phyloP scores from a whole-genome alignment of 371 early-diverging fungal species.

The Zychaea mexicana region DNA sequence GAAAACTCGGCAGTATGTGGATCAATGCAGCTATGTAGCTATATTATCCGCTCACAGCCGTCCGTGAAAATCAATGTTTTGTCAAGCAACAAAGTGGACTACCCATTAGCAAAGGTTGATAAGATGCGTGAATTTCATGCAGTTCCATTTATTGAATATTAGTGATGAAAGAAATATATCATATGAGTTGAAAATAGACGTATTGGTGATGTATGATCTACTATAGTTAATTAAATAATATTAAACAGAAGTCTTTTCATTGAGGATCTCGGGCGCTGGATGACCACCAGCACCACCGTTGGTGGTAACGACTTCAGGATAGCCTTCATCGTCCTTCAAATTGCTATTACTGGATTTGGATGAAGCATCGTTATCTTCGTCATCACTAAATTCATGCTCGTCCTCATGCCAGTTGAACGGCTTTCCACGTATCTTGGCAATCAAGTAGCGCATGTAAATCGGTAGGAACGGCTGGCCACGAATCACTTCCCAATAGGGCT shows the following conservation, averaged over 20 bases:
- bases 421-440: constrained; percentile 30
- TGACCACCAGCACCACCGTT: not conserved
- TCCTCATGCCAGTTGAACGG: constrained; percentile 36
- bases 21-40: no score
- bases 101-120: no score
- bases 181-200: no score
- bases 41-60: no score
- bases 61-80: no score
- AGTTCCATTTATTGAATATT: no score
- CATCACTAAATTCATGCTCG: constrained; percentile 33
- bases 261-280: not conserved
- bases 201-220: no score
- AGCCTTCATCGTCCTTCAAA: not conserved
- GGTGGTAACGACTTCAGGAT: not conserved
- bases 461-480: constrained; percentile 37
- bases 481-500: constrained; percentile 50
- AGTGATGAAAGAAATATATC: no score
- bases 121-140: no score
- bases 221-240: not conserved
- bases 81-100: no score
- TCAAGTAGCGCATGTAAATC: constrained; percentile 38
- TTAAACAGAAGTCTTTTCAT: not conserved
- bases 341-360: not conserved
- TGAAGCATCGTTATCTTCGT: constrained; percentile 2
- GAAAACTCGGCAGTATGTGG: no score